These are phyloP conservation scores for Lachnellula occidentalis DNA, from an alignment of 2,329 filamentous ascomycete species.

Conservation along the genomic window DNA sequence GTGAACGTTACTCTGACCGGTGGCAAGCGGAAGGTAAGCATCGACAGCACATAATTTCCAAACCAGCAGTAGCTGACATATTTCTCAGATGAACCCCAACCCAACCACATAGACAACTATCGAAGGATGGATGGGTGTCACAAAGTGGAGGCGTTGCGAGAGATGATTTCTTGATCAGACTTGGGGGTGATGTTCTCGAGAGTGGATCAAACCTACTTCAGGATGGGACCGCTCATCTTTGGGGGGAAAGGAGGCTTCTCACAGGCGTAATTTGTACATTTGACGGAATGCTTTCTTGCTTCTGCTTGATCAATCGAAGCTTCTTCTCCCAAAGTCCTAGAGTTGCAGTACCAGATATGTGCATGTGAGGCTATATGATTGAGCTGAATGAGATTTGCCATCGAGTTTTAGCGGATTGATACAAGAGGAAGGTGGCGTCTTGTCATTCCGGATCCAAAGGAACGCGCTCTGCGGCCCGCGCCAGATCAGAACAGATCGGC, in stretches of 20 bases:
- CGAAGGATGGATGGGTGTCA: conserved; percentile 16
- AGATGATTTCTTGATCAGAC: conserved; percentile 25
- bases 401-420: too few relatives aligned
- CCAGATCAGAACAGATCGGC: too few relatives aligned
- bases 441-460: too few relatives aligned
- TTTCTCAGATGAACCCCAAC: conserved; percentile 76
- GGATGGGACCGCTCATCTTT: conserved; percentile 24
- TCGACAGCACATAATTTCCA: conserved; percentile 11
- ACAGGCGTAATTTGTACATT: conserved; percentile 30
- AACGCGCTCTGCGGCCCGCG: too few relatives aligned
- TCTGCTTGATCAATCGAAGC: conserved; percentile 21
- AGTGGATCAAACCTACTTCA: conserved; percentile 23
- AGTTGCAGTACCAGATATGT: not conserved
- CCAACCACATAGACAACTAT: conserved; percentile 55
- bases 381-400: not conserved
- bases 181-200: conserved; percentile 23
- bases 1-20: conserved; percentile 96
- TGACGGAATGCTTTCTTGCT: conserved; percentile 22
- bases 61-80: conserved; percentile 10
- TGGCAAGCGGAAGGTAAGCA: conserved; percentile 91
- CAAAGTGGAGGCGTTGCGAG: conserved; percentile 6
- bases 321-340: conserved; percentile 6
- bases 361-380: not conserved
- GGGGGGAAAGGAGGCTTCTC: conserved; percentile 30
- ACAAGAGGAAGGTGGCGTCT: too few relatives aligned